Evolutionary conservation across 2,329 filamentous ascomycete genomes (phyloP), one percentile per base, ranked within the genome.

Genomic region (Calonectria ilicicola): DNA sequence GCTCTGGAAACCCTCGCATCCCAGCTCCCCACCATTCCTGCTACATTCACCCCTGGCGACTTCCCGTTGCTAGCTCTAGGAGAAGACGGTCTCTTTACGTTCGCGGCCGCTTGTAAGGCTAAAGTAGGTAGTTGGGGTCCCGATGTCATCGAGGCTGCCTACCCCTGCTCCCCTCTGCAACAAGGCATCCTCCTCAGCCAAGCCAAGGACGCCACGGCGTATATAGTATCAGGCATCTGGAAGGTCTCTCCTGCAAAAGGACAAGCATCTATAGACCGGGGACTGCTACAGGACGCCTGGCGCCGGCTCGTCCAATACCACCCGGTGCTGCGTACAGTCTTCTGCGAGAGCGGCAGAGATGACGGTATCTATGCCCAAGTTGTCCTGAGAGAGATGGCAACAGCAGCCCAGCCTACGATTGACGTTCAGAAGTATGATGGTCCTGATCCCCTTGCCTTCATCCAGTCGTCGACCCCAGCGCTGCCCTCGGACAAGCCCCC

Each of bases 91-190:
- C 51, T 56, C 19, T 35, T 21, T 12, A 29, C 29, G 0, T 56
- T 56, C 23, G 51, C 51, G 4, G 29, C 35, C 2, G 38, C 51
- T 17, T 27, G 35, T 5, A 19, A 56, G 19, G 15, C 51, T 12
- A 56, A 56, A 12, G 3, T 56, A 10, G 51, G 51, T 7, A 29
- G 29, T 12, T 56, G 51, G 51, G 51, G 51, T 12, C 51, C 51
- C 1, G 23, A 29, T 5, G 51, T 56, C 27, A 56, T 74, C 1
- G 46, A 72, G 5, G 65, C 70, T n/a, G 47, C 72, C 9, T 76
- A 64, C n/a, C 72, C 69, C 9, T 72, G 70, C 19, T 42, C 76
- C 1, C 67, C 76, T 9, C 70, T 74, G 29, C 76, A 78, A 35
- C 74, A 76, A 15, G 74, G 69, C 15, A 70, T 76, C 4, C 42